These are phyloP conservation scores for Lagenaria siceraria DNA, from an alignment of 306 rosid genomes.

Conservation along the genomic window DNA sequence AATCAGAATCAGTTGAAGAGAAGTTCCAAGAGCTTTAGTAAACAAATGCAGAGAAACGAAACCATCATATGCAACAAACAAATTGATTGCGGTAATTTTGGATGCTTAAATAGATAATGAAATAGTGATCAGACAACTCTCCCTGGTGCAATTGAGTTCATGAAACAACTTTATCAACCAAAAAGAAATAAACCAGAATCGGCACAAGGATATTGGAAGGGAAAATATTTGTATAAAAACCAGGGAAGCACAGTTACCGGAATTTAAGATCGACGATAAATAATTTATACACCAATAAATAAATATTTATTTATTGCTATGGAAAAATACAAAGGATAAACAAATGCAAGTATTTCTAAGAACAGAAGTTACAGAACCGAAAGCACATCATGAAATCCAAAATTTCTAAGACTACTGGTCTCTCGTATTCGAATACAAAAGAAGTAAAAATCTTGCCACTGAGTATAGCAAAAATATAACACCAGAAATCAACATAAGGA, in stretches of 20 bases:
- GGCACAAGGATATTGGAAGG: background rate
- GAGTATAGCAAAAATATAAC: background rate
- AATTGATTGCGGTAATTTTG: too few species aligned
- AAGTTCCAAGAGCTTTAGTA: background rate
- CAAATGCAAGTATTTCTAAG: background rate
- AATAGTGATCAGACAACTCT: background rate
- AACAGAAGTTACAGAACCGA: background rate
- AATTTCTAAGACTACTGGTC: background rate
- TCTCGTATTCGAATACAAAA: background rate
- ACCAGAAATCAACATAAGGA: constrained; percentile 11
- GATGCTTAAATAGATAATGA: background rate
- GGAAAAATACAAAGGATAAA: background rate
- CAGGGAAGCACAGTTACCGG: background rate
- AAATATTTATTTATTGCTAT: background rate
- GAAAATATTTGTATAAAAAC: background rate
- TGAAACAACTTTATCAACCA: background rate
- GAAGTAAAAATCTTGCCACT: background rate
- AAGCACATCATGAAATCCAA: background rate
- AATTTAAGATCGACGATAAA: background rate
- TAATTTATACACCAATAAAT: background rate
- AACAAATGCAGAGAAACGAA: background rate
- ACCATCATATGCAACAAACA: background rate
- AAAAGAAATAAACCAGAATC: background rate
- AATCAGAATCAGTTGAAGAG: background rate
- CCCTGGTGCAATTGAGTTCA: background rate